Evolutionary conservation across 2,329 filamentous ascomycete genomes (phyloP), one percentile per base, ranked within the genome.

Genomic region (Arthrobotrys sphaeroides): DNA sequence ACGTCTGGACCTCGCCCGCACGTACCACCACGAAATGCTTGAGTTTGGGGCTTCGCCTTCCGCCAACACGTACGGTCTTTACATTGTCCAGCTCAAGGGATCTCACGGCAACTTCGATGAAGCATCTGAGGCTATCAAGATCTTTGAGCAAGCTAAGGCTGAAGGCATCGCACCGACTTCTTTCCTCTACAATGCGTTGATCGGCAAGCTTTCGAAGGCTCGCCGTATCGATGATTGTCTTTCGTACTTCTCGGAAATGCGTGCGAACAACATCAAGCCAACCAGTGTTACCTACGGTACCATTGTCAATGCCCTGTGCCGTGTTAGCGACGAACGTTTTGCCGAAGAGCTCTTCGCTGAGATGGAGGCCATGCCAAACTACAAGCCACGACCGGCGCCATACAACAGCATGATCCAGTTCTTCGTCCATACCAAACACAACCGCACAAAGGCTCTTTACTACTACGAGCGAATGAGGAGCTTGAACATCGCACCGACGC

Each of bases 321-420:
- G 95, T 80, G 95, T 98, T 67, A 97, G 93, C 79, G 95, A 99
- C 80, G 94, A 98, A 84, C 96, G 94, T 81, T 97, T 97, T 82
- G 95, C 95, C 26, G 95, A 97, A 81, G 93, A 98, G 83, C 89
- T 98, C 80, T 99, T 99, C 81, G 93, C 98, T 81, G 95, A 99
- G 85, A 99, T 99, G 95, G 95, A 99, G 85, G 89, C 90, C 51
- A 97, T 96, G 90, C 91, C 93, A 69, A 99, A 99, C 85, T 99
- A 99, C 88, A 98, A 97, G 86, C 93, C 95, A 42, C 91, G 95
- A 7, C 94, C 95, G 24, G 95, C 95, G 22, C 95, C 95, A 0
- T 99, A 99, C 87, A 97, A 99, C 86, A 96, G 93, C 83, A 91
- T 99, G 90, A 99, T 99, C 89, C 95, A 99, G 82, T 98, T 97